These are phyloP conservation scores for Pseudogymnoascus pannorum DNA, from an alignment of 2,329 filamentous ascomycete species.

Conservation along the genomic window DNA sequence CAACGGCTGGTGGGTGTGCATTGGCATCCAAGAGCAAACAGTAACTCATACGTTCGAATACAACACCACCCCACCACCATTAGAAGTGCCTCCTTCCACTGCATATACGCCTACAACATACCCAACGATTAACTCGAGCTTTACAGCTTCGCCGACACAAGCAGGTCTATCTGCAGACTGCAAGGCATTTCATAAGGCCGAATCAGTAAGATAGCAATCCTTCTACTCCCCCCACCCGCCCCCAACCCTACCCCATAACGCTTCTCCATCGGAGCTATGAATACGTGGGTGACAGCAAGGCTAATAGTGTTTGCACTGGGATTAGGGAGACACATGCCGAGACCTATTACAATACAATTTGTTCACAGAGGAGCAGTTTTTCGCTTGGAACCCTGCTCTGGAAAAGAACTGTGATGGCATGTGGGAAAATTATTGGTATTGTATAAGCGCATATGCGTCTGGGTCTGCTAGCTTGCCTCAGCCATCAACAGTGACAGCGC, in stretches of 20 bases:
- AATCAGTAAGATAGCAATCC: too few relatives aligned
- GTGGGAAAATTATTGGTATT: constrained; percentile 21
- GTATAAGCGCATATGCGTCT: constrained; percentile 13
- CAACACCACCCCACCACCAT: too few relatives aligned
- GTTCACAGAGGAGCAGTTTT: constrained; percentile 23
- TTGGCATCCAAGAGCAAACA: neutral
- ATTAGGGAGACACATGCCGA: neutral
- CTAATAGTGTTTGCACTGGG: too few relatives aligned
- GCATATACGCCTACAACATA: neutral
- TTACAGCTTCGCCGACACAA: too few relatives aligned
- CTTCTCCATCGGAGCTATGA: too few relatives aligned
- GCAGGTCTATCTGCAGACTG: too few relatives aligned
- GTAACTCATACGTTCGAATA: too few relatives aligned
- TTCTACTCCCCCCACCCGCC: too few relatives aligned
- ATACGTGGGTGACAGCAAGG: too few relatives aligned
- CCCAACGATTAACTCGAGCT: too few relatives aligned
- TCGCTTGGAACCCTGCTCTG: constrained; percentile 25
- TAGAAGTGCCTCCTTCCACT: neutral
- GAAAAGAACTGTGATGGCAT: constrained; percentile 23
- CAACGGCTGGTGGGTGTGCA: neutral
- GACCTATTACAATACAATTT: constrained; percentile 10
- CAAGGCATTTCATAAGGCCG: too few relatives aligned
- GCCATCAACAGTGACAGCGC: neutral
- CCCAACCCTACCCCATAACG: too few relatives aligned
- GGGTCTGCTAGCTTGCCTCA: neutral